Evolutionary conservation across 1,284 basidiomycete genomes (phyloP).

Genomic region (Puccinia horiana): DNA sequence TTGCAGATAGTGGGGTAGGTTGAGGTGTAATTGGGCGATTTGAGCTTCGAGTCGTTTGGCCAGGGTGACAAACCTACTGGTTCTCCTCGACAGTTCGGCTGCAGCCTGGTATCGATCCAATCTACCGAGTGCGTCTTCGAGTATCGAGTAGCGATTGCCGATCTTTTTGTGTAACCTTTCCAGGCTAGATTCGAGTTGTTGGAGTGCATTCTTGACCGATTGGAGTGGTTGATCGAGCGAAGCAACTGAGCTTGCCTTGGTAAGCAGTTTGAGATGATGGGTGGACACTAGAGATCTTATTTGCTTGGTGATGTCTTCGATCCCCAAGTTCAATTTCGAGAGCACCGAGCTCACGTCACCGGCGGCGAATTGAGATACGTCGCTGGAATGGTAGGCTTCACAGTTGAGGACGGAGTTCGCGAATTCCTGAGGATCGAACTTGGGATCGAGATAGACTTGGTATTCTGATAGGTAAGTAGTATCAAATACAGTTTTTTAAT

Average conservation of each 20-base stretch:
- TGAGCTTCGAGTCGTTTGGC: constrained; percentile 70
- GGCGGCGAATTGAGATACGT: constrained; percentile 55
- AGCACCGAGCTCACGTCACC: constrained; percentile 10
- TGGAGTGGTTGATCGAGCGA: constrained; percentile 61
- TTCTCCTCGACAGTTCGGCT: constrained; percentile 76
- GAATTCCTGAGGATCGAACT: constrained; percentile 82
- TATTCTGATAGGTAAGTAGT: constrained; percentile 27
- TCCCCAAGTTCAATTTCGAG: constrained; percentile 11
- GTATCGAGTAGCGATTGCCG: constrained; percentile 72
- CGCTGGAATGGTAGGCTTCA: constrained; percentile 66
- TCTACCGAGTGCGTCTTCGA: constrained; percentile 70
- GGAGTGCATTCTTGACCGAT: constrained; percentile 58
- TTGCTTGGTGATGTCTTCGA: constrained; percentile 15
- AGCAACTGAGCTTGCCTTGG: constrained; percentile 60
- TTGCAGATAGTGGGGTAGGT: background rate
- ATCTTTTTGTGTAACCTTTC: constrained; percentile 78
- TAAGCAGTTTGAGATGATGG: constrained; percentile 59
- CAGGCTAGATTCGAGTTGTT: constrained; percentile 54
- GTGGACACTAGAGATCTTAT: constrained; percentile 6
- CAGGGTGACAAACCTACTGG: constrained; percentile 77
- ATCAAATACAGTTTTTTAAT: no score
- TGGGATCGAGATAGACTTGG: constrained; percentile 65
- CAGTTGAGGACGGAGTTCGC: constrained; percentile 82
- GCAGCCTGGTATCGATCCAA: constrained; percentile 76
- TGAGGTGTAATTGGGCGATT: background rate